Evolutionary conservation across 495 filamentous ascomycete species (phyloP), one percentile per base, ranked within the genome.

Genomic region (Aspergillus sclerotiicarbonarius): DNA sequence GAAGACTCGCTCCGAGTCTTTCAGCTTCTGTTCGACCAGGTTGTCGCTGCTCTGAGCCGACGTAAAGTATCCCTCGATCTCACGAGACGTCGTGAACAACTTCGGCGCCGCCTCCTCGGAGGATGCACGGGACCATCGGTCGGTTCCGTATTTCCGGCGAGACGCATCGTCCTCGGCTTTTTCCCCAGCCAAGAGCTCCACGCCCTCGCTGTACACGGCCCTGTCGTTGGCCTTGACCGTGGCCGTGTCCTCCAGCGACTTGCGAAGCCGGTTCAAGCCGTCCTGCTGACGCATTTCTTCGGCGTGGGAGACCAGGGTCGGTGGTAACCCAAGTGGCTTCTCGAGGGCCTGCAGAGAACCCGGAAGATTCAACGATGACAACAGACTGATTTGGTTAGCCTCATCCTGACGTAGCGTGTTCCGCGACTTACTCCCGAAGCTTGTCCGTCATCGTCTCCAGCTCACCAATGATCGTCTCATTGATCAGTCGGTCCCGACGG

Each of bases 221-320:
- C 79, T 69, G 65, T 96, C 89, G 58, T 86, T 89, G 1, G 79
- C 71, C 67, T 92, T 94, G 35, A 98, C 78, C 68, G 90, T 96
- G 37, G 89, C 84, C 6, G 90, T 95, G 63, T 98, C 92, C 7
- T 87, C 85, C 43, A 97, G 88, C 15, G 89, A 88, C 25, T 84
- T 82, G 47, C 87, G 81, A 4, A 98, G 70, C 16, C 86, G 79
- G 58, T 87, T 82, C 18, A 93, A 70, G 0, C 93, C 93, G 66
- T 95, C 90, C 62, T 91, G 90, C 67, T 98, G 93, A n/a, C 90
- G 82, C 51, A 98, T 87, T 65, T 98, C 94, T 63, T 98, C 95
- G 8, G 94, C 94, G 65, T 97, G 94, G 10, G 92, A 87, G 8
- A 90, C 81, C 4, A 98, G 72, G 0, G 82, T 87, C 7, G 89